phyloP scores from a whole-genome alignment of 2,329 filamentous ascomycete species.

The Aspergillus glaucus region DNA sequence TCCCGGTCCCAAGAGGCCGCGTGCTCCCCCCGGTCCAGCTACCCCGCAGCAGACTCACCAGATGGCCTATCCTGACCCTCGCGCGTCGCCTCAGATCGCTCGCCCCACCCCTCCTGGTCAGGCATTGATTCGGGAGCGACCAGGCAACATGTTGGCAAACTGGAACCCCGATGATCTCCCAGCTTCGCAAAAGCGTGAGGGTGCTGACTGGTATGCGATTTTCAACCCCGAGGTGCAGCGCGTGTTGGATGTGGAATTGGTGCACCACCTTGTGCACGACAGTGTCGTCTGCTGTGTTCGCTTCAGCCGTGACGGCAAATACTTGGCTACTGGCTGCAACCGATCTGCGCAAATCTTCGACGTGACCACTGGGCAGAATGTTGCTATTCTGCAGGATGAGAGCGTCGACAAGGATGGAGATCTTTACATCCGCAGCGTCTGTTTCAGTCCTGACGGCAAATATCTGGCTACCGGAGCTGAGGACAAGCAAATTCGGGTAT shows the following conservation, averaged over 20 bases:
- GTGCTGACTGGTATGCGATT: slow-evolving; percentile 89
- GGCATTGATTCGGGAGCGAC: slow-evolving; percentile 44
- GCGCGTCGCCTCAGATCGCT: slow-evolving; percentile 78
- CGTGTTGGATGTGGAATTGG: slow-evolving; percentile 83
- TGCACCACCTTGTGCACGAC: slow-evolving; percentile 87
- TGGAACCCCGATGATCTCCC: slow-evolving; percentile 81
- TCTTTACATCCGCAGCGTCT: slow-evolving; percentile 94
- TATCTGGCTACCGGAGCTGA: slow-evolving; percentile 94
- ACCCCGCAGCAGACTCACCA: slow-evolving; percentile 89
- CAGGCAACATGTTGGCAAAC: slow-evolving; percentile 71
- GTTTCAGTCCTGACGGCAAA: slow-evolving; percentile 93
- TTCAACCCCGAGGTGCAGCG: slow-evolving; percentile 92
- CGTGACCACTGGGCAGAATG: slow-evolving; percentile 75
- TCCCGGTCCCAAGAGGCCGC: slow-evolving; percentile 72
- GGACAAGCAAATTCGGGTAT: slow-evolving; percentile 90
- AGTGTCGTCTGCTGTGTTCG: slow-evolving; percentile 97
- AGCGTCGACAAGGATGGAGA: slow-evolving; percentile 82
- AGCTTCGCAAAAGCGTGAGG: slow-evolving; percentile 79
- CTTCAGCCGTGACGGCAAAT: slow-evolving; percentile 93
- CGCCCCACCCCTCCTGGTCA: slow-evolving; percentile 67
- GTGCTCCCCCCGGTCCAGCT: slow-evolving; percentile 60
- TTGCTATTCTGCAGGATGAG: slow-evolving; percentile 85
- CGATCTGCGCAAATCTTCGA: slow-evolving; percentile 99
- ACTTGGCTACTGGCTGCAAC: slow-evolving; percentile 94
- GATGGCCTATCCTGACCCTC: slow-evolving; percentile 75